These are phyloP conservation scores for Suillus subluteus DNA, from an alignment of 768 basidiomycete genomes.

Conservation along the genomic window DNA sequence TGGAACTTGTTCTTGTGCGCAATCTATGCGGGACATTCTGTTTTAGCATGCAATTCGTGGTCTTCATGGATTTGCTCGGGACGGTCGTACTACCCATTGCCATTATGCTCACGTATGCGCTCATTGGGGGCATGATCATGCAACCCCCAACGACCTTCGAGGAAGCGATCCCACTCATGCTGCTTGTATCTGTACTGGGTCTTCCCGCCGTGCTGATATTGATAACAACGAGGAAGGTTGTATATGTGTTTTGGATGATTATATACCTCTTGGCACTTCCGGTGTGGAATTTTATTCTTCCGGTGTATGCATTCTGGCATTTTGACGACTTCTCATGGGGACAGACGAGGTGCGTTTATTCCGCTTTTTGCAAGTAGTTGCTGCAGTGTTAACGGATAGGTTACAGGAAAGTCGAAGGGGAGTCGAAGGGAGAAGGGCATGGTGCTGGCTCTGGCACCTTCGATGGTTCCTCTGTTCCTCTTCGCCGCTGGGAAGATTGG, in stretches of 20 bases:
- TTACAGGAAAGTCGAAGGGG: slow-evolving; percentile 91
- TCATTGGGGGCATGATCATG: slow-evolving; percentile 81
- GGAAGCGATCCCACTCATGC: slow-evolving; percentile 91
- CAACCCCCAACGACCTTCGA: slow-evolving; percentile 83
- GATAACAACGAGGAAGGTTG: slow-evolving; percentile 91
- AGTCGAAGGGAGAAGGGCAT: slow-evolving; percentile 79
- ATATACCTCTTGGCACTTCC: slow-evolving; percentile 92
- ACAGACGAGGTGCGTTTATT: slow-evolving; percentile 79
- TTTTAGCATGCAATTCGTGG: slow-evolving; percentile 99
- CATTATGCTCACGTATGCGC: slow-evolving; percentile 85
- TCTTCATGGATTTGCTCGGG: slow-evolving; percentile 94
- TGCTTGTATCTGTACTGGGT: slow-evolving; percentile 90
- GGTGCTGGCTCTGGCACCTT: slow-evolving; percentile 60
- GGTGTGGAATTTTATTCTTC: slow-evolving; percentile 94
- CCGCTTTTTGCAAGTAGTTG: background rate
- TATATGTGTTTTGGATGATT: slow-evolving; percentile 98
- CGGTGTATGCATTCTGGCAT: slow-evolving; percentile 98
- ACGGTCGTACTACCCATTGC: slow-evolving; percentile 94
- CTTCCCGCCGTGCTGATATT: slow-evolving; percentile 91
- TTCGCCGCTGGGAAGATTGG: slow-evolving; percentile 99
- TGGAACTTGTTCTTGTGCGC: slow-evolving; percentile 97
- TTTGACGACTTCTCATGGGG: slow-evolving; percentile 99
- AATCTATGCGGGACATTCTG: slow-evolving; percentile 99
- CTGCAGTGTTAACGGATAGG: slow-evolving; percentile 19
- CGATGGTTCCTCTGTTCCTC: slow-evolving; percentile 69